Evolutionary conservation across 73 alveolate genomes (phyloP).

Genomic region (Tetrahymena borealis): DNA sequence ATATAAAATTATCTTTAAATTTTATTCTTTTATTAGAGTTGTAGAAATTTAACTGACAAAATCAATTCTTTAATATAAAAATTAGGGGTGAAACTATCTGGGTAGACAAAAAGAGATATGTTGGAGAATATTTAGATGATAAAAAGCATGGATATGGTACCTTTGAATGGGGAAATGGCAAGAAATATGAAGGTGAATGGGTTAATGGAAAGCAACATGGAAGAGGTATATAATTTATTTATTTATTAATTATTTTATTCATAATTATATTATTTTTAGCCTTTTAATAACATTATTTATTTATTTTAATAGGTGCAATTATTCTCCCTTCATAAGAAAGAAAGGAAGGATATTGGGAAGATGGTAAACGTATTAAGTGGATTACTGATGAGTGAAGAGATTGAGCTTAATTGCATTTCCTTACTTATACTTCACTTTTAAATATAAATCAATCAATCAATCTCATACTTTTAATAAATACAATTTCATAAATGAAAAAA

Average conservation of each 20-base stretch:
- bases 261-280: background rate
- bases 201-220: slow-evolving; percentile 39
- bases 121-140: slow-evolving; percentile 42
- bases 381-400: slow-evolving; percentile 22
- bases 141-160: slow-evolving; percentile 48
- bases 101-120: slow-evolving; percentile 48
- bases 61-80: background rate
- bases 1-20: background rate
- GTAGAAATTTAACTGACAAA: no score
- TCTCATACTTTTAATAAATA: no score
- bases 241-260: no score
- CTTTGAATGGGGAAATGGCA: slow-evolving; percentile 48
- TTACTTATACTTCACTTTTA: no score
- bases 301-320: background rate
- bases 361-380: slow-evolving; percentile 61
- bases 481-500: no score
- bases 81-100: slow-evolving; percentile 37
- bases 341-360: slow-evolving; percentile 54
- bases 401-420: no score
- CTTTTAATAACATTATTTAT: background rate
- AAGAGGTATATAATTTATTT: slow-evolving; percentile 30
- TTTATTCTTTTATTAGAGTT: no score
- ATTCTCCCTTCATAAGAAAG: background rate
- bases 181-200: slow-evolving; percentile 43
- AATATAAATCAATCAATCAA: no score